phyloP scores from a whole-genome alignment of 1,284 basidiomycete genomes.

The Farysia itapuensis region DNA sequence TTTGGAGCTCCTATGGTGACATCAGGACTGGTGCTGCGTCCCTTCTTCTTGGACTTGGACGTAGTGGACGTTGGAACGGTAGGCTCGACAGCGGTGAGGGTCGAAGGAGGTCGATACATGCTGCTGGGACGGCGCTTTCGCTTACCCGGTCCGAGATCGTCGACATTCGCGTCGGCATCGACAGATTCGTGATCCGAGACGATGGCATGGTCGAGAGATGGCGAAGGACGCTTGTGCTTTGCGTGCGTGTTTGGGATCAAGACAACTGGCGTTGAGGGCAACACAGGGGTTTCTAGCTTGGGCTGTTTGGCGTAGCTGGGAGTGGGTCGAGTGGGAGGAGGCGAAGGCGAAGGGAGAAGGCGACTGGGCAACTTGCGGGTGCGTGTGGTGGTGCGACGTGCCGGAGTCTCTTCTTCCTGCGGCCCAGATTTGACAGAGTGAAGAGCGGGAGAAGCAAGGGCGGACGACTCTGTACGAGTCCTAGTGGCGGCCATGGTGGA shows the following conservation, averaged over 20 bases:
- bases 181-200: neutral
- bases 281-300: neutral
- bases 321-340: slow-evolving; percentile 26
- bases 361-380: slow-evolving; percentile 39
- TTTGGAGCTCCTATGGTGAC: slow-evolving; percentile 1
- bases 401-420: slow-evolving; percentile 12
- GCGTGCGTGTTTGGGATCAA: neutral
- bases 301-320: slow-evolving; percentile 16
- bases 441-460: slow-evolving; percentile 8
- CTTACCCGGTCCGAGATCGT: slow-evolving; percentile 34
- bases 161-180: slow-evolving; percentile 1
- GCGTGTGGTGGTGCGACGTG: slow-evolving; percentile 34
- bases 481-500: slow-evolving; percentile 34
- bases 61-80: slow-evolving; percentile 5
- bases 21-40: slow-evolving; percentile 27
- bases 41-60: slow-evolving; percentile 29
- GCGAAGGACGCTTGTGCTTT: neutral
- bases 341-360: slow-evolving; percentile 36
- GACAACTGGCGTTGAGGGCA: neutral
- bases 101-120: slow-evolving; percentile 49
- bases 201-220: neutral
- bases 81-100: slow-evolving; percentile 34
- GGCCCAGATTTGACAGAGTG: slow-evolving; percentile 4
- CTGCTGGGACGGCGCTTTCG: slow-evolving; percentile 46
- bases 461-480: slow-evolving; percentile 30